Evolutionary conservation across 2,329 filamentous ascomycete genomes (phyloP), one percentile per base, ranked within the genome.

Genomic region (Curvularia sp.): DNA sequence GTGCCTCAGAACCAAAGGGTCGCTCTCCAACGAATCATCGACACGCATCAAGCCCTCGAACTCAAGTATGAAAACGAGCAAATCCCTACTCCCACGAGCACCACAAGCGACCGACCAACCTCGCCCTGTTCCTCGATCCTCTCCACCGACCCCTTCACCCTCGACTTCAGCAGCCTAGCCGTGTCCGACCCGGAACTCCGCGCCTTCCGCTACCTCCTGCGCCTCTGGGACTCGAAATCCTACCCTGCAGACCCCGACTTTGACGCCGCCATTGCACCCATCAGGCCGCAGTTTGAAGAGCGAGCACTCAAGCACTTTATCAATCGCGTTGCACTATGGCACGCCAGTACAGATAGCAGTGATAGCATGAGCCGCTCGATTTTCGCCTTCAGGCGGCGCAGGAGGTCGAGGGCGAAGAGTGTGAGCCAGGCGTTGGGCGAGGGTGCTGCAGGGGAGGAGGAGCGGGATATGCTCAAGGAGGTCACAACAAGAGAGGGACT

Each of bases 401-500:
- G 46, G 49, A 47, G 44, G 58, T 57, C 42, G 51, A 31, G 49
- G 46, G 38, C 44, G 1, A 57, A 48, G 56, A 64, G 58, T 24
- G 43, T 50, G 15, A 28, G 35, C 10, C 33, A 50, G 42, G 53
- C 44, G 43, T 26, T 59, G 60, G 42, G 64, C 44, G 65, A 58
- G 51, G 22, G 60, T 24, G 49, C 20, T 12, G 33, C 41, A 26
- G 20, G 9, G 49, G 54, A 52, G 9, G 55, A 56, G n/a, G 30
- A 38, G 9, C 58, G 62, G 3, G 48, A 68, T 42, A 58, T 62
- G 30, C 57, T 71, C 39, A 69, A 71, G 64, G 58, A 68, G 38
- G 60, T 63, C 47, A 67, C 64, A 18, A 68, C 67, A 18, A 57
- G 63, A 30, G 68, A 71, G 33, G 68, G 68, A 3, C 31, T 71